phyloP scores from a whole-genome alignment of 805 yeast species.

The Wickerhamiella hasegawae region DNA sequence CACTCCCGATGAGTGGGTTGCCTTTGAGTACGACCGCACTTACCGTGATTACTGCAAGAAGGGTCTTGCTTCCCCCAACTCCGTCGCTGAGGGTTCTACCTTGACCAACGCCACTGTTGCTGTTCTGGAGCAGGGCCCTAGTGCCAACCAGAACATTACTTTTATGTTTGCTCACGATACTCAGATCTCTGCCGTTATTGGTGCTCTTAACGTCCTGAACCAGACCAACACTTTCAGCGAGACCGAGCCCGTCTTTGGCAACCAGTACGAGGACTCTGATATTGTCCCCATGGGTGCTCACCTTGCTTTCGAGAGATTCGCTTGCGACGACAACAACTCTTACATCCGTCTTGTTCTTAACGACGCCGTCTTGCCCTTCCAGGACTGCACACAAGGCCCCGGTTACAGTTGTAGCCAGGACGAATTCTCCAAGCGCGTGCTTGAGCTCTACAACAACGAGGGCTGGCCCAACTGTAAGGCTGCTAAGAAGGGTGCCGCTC shows the following conservation, averaged over 20 bases:
- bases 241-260: slow-evolving; percentile 30
- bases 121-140: slow-evolving; percentile 26
- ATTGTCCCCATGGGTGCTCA: slow-evolving; percentile 45
- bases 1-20: slow-evolving; percentile 33
- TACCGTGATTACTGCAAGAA: slow-evolving; percentile 29
- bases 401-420: slow-evolving; percentile 32
- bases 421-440: slow-evolving; percentile 16
- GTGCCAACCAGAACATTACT: slow-evolving; percentile 24
- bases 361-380: slow-evolving; percentile 39
- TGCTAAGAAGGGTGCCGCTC: no score
- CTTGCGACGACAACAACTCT: slow-evolving; percentile 21
- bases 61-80: slow-evolving; percentile 33
- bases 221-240: slow-evolving; percentile 28
- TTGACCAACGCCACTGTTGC: slow-evolving; percentile 32
- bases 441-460: no score
- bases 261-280: slow-evolving; percentile 31
- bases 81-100: slow-evolving; percentile 29
- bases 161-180: slow-evolving; percentile 41
- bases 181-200: slow-evolving; percentile 33
- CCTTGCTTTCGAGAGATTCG: slow-evolving; percentile 33
- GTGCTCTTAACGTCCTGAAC: slow-evolving; percentile 32
- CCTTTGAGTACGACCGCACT: slow-evolving; percentile 28
- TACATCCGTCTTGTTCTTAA: slow-evolving; percentile 35
- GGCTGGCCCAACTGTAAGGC: no score
- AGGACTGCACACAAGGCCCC: slow-evolving; percentile 35